phyloP scores from a whole-genome alignment of 495 filamentous ascomycete species.

The Daldinia decipiens region DNA sequence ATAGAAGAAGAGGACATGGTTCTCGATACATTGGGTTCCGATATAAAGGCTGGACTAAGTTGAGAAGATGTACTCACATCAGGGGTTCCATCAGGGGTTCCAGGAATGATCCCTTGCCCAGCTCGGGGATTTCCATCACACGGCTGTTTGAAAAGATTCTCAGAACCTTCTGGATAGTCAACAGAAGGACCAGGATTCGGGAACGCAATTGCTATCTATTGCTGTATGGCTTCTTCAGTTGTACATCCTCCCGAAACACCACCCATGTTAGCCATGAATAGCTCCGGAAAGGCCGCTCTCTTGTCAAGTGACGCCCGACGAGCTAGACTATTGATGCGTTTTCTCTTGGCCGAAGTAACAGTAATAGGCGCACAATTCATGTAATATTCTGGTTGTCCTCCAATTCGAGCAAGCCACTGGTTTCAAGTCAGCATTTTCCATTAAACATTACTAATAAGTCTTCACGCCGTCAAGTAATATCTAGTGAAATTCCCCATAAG shows the following conservation, averaged over 20 bases:
- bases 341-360: conserved; percentile 52
- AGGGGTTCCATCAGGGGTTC: background rate
- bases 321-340: conserved; percentile 11
- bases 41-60: background rate
- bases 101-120: background rate
- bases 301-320: conserved; percentile 17
- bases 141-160: conserved; percentile 36
- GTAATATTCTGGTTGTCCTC: conserved; percentile 64
- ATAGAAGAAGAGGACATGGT: background rate
- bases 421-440: conserved; percentile 14
- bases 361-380: conserved; percentile 87
- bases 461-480: too few species aligned
- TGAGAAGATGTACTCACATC: conserved; percentile 4
- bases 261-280: conserved; percentile 40
- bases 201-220: conserved; percentile 47
- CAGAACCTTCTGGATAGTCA: conserved; percentile 39
- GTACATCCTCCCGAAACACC: conserved; percentile 33
- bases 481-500: too few species aligned
- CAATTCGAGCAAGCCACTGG: conserved; percentile 41
- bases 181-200: conserved; percentile 41
- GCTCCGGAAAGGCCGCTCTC: conserved; percentile 22
- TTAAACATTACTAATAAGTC: background rate
- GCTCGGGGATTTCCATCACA: conserved; percentile 43
- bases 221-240: conserved; percentile 54
- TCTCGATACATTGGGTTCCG: background rate